A percentile compares a stretch with the other conserved stretches of the same genome.
phyloP scores from a whole-genome alignment of 2,329 filamentous ascomycete genomes.

The Pseudofabraea citricarpa region DNA sequence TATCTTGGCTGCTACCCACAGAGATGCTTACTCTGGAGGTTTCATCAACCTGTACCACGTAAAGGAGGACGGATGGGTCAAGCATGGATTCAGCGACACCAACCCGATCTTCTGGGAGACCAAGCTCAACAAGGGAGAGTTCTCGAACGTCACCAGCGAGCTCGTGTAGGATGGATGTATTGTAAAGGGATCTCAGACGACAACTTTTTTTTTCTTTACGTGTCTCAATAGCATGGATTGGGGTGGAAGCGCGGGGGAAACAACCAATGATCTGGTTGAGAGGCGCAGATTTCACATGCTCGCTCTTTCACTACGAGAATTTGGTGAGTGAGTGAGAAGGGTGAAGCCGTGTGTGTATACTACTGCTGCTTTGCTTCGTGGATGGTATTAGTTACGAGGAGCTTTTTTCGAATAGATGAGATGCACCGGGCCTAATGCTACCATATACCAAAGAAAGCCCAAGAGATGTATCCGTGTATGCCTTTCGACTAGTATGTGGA shows the following conservation, averaged over 20 bases:
- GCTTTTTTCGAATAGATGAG: background rate
- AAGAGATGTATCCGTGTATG: background rate
- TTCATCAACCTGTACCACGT: slow-evolving; percentile 99
- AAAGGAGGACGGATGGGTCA: slow-evolving; percentile 98
- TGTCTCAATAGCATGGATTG: slow-evolving; percentile 27
- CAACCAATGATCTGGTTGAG: slow-evolving; percentile 2
- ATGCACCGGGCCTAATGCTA: background rate
- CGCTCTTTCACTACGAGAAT: background rate
- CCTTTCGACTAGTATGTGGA: too few relatives aligned
- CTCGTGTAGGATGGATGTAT: slow-evolving; percentile 22
- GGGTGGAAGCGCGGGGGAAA: background rate
- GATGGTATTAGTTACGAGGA: background rate
- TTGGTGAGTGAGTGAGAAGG: background rate
- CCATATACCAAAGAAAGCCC: background rate
- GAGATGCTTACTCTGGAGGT: slow-evolving; percentile 97
- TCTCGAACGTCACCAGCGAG: slow-evolving; percentile 46
- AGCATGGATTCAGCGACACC: slow-evolving; percentile 96
- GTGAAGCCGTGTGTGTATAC: background rate
- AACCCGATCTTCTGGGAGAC: slow-evolving; percentile 99
- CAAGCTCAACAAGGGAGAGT: slow-evolving; percentile 97
- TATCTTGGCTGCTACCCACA: slow-evolving; percentile 92
- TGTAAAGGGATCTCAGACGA: slow-evolving; percentile 3
- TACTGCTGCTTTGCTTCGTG: background rate
- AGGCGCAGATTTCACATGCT: background rate
- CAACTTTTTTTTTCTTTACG: slow-evolving; percentile 17